Evolutionary conservation across 192 early-diverging fungal species (phyloP), one percentile per base, ranked within the genome.

Genomic region (Coemansia guatemalensis): DNA sequence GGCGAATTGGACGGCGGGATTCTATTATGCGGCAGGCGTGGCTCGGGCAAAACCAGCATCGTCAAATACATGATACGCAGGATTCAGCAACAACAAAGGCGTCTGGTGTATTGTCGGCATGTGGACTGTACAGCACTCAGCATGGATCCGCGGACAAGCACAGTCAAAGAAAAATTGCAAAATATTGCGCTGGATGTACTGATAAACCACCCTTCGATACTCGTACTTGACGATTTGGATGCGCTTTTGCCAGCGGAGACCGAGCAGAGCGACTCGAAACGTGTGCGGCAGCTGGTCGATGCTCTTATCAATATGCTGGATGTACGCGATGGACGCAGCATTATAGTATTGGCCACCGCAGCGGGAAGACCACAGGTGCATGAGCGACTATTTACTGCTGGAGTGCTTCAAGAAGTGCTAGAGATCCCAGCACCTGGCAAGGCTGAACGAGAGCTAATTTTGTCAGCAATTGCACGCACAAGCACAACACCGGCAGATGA

Each of bases 31-130:
- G 90, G 90, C 9, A 74, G 87, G 8, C 89, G 86, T 64, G 90
- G 90, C 30, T 84, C 88, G 4, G 90, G 90, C n/a, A 92, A 92
- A 53, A 85, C 89, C 17, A 85, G 83, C 39, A 78, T 91, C 18
- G 81, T 81, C 17, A 70, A 82, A n/a, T 70, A 82, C 9, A 53
- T 92, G 27, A 44, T 53, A 18, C 26, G 41, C 8, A 53, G 23
- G 0, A 67, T 62, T 0, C 50, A 48, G 41, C 23, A 30, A 26
- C 67, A 73, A 44, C 70, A 55, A 20, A 55, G 18, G 2, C 71
- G 64, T 14, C 64, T 78, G 30, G 71, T 74, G 8, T 61, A 48
- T 25, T 18, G 65, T 30, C 58, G 60, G 14, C 73, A 61, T 56
- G 61, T 77, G n/a, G 56, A 74, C 58, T 77, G 60, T 53, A 25